Conservation (phyloP, 177 flowering plant genomes). For the Tripterygium wilfordii region DNA sequence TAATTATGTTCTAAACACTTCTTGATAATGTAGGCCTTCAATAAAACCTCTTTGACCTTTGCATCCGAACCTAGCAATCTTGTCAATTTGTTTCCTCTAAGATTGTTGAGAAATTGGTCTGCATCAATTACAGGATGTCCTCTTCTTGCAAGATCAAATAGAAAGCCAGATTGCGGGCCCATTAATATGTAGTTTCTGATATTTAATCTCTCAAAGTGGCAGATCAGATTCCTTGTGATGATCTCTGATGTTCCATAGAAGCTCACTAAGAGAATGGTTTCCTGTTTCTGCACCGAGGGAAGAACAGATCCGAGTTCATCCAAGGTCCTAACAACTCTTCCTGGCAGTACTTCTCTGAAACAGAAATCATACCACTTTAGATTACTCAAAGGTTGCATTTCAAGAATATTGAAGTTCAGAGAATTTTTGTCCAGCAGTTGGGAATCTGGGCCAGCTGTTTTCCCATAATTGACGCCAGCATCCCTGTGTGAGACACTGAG, state of each 20-base stretch:
- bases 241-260: constrained; percentile 30
- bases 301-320: constrained; percentile 55
- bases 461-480: constrained; percentile 94
- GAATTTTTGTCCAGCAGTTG: constrained; percentile 45
- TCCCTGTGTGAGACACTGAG: constrained; percentile 92
- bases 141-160: constrained; percentile 72
- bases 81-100: constrained; percentile 19
- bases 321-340: constrained; percentile 41
- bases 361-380: constrained; percentile 95
- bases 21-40: constrained; percentile 40
- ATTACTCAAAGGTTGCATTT: constrained; percentile 45
- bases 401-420: constrained; percentile 40
- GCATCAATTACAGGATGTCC: constrained; percentile 72
- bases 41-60: constrained; percentile 36
- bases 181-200: constrained; percentile 57
- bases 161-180: constrained; percentile 47
- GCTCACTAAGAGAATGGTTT: constrained; percentile 52
- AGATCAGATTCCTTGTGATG: constrained; percentile 53
- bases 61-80: constrained; percentile 19
- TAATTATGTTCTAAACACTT: constrained; percentile 42
- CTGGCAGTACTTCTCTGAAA: constrained; percentile 69
- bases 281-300: constrained; percentile 47
- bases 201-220: constrained; percentile 77
- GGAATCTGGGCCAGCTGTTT: constrained; percentile 93
- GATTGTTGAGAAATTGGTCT: constrained; percentile 32